These are phyloP conservation scores for Porphyrellus sp. DNA, from an alignment of 1,284 basidiomycete genomes.

Conservation along the genomic window DNA sequence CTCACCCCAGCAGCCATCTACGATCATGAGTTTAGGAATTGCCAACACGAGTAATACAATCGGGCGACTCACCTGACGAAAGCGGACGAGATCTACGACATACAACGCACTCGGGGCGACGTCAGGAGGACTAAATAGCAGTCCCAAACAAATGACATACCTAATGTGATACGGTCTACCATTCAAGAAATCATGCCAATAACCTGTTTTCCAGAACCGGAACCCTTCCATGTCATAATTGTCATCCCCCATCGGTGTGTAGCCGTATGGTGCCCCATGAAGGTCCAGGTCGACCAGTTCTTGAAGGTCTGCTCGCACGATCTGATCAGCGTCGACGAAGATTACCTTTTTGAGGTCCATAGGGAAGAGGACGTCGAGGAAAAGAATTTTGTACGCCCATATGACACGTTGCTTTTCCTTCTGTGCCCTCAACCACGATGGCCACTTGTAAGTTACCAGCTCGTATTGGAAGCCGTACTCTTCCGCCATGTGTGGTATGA, in stretches of 20 bases:
- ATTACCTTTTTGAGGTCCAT: slow-evolving; percentile 98
- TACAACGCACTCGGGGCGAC: slow-evolving; percentile 74
- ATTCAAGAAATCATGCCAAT: slow-evolving; percentile 84
- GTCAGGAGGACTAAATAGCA: slow-evolving; percentile 3
- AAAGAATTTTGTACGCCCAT: slow-evolving; percentile 99
- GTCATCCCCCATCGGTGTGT: slow-evolving; percentile 97
- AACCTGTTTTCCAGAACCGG: slow-evolving; percentile 96
- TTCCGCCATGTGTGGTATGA: slow-evolving; percentile 87
- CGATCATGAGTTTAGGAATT: slow-evolving; percentile 12
- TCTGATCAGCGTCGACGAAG: slow-evolving; percentile 97
- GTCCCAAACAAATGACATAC: slow-evolving; percentile 39
- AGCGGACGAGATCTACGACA: slow-evolving; percentile 93
- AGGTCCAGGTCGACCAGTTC: slow-evolving; percentile 91
- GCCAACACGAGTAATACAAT: not conserved
- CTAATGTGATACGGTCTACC: slow-evolving; percentile 91
- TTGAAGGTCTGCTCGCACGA: slow-evolving; percentile 92
- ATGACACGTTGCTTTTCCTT: slow-evolving; percentile 98
- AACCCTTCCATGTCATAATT: slow-evolving; percentile 95
- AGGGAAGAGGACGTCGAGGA: slow-evolving; percentile 97
- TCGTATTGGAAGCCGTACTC: slow-evolving; percentile 96
- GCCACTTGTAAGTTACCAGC: slow-evolving; percentile 98
- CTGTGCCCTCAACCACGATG: slow-evolving; percentile 93
- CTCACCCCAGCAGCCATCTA: slow-evolving; percentile 78
- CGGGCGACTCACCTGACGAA: slow-evolving; percentile 66
- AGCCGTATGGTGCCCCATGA: slow-evolving; percentile 89